phyloP scores from a whole-genome alignment of 148 eudicot species.

The Chenopodium suecicum region DNA sequence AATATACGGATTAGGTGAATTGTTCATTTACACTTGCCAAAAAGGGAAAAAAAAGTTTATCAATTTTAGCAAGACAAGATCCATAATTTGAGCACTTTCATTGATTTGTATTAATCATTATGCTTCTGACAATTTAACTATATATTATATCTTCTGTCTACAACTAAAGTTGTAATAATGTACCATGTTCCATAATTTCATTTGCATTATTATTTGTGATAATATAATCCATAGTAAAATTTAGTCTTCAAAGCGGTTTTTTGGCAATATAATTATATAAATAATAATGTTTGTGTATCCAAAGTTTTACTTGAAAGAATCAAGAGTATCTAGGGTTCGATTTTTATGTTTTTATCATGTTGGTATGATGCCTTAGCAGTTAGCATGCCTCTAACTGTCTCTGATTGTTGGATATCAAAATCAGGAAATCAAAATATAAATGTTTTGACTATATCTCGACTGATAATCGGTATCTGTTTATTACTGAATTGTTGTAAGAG shows the following conservation, averaged over 20 bases:
- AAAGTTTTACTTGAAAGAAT: neutral
- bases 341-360: neutral
- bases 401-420: neutral
- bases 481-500: too few relatives aligned
- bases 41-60: neutral
- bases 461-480: too few relatives aligned
- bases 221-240: neutral
- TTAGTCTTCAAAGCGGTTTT: neutral
- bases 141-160: neutral
- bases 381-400: neutral
- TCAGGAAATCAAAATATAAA: too few relatives aligned
- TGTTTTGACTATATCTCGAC: too few relatives aligned
- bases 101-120: slow-evolving; percentile 3
- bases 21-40: neutral
- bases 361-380: too few relatives aligned
- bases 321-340: neutral
- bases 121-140: neutral
- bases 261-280: neutral
- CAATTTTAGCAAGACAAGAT: slow-evolving; percentile 10
- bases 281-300: neutral
- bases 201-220: neutral
- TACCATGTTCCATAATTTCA: neutral
- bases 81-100: slow-evolving; percentile 10
- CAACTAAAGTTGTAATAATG: neutral
- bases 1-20: neutral